Conservation (phyloP, 2,329 filamentous ascomycete genomes). For the Blumeria graminis region DNA sequence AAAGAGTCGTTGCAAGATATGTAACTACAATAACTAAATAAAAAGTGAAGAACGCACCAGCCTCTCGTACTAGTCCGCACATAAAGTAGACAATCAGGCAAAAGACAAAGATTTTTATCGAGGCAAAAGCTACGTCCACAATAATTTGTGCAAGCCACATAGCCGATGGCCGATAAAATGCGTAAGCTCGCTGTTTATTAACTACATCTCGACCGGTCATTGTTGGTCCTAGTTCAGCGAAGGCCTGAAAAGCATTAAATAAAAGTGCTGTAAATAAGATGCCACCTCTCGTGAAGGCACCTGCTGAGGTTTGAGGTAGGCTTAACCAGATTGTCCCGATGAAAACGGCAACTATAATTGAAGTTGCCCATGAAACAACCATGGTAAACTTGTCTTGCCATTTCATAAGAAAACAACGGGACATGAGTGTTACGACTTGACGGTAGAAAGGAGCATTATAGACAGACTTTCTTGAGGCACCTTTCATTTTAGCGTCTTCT, state of each 20-base stretch:
- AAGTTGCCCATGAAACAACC: constrained; percentile 44
- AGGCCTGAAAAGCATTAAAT: constrained; percentile 75
- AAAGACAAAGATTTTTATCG: constrained; percentile 47
- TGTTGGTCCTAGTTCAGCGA: constrained; percentile 48
- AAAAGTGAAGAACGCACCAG: constrained; percentile 57
- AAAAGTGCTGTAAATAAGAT: constrained; percentile 57
- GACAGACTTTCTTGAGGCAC: constrained; percentile 46
- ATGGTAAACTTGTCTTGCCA: constrained; percentile 68
- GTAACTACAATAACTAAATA: constrained; percentile 43
- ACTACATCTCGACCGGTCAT: constrained; percentile 58
- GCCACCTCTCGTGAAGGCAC: constrained; percentile 61
- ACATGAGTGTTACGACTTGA: constrained; percentile 63
- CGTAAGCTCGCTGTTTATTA: constrained; percentile 65
- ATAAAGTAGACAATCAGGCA: constrained; percentile 61
- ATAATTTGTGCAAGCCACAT: constrained; percentile 66
- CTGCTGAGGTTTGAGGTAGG: constrained; percentile 37
- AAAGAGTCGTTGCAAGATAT: constrained; percentile 50
- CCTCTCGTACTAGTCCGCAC: constrained; percentile 41
- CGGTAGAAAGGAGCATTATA: constrained; percentile 66
- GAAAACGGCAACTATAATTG: constrained; percentile 52
- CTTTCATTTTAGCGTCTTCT: constrained; percentile 51
- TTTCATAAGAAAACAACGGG: constrained; percentile 65
- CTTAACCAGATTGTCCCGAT: constrained; percentile 59
- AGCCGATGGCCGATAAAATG: constrained; percentile 61
- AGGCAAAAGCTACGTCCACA: constrained; percentile 50